Base-by-base conservation (phyloP, 768 basidiomycete genomes). In the Phaeotremella fagi region DNA sequence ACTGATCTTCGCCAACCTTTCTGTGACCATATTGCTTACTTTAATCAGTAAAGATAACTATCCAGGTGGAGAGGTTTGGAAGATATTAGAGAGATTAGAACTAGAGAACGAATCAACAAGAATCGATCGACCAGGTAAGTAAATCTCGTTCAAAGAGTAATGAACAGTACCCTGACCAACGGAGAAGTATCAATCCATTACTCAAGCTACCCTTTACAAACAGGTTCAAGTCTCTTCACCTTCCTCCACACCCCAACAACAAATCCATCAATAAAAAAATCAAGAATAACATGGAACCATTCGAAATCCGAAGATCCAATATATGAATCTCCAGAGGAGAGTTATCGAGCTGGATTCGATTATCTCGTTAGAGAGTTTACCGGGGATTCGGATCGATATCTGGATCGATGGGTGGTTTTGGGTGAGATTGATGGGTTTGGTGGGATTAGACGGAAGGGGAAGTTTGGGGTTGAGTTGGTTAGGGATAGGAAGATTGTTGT, bases 191-290 rank as follows among this genome's bases (percentile, higher is more conserved):
- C 72, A 76, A 81, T 82, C 31, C 82, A 85, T 52, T 81, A 94
- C 3, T 86, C 92, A 65, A 82, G 95, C 38, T 84, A 82, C 46
- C 87, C 92, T 58, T 81, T 90, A 1, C 91, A 94, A 73, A 90
- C 86, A 0, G 94, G 95, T 2, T 87, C 89, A 2, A 86, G 89
- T 0, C 82, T 91, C 48, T 95, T 97, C 78, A 82, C 89, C 1
- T 79, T 69, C 59, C 57, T 79, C 48, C 69, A 77, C 47, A 23
- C 44, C 33, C 45, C 66, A 20, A 41, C 38, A 22, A 3, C 45
- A 54, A 59, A 49, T 35, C 51, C 36, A 29, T 60, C 33, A 46
- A 12, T 16, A 5, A 14, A 5, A 50, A 50, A 9, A 31, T 23
- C 49, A 12, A 20, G 12, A 41, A 11, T 7, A 9, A 14, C 38